Evolutionary conservation across 1,139 yeast species (phyloP), one percentile per base, ranked within the genome.

Genomic region (Zygosaccharomyces sapae): DNA sequence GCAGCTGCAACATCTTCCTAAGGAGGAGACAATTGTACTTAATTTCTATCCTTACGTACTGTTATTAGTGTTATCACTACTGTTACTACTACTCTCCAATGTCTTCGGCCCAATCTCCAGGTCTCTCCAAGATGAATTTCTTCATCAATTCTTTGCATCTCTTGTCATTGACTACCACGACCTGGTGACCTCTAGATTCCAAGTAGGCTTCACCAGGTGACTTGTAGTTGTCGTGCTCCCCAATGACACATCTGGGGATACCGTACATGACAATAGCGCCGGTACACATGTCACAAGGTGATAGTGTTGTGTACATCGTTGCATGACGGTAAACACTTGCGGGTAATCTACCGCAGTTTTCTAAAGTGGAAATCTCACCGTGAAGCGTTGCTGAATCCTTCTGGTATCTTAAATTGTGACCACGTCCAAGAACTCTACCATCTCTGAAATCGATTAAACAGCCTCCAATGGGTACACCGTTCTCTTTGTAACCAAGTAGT

Each of bases 211-310:
- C 97, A 38, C 79, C 81, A 5, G 77, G 83, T 10, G 97, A 96
- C 37, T 75, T 56, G 58, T 85, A 90, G 22, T 84, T 89, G 44
- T 70, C 78, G 66, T 88, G 88, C 67, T 90, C 97, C 18, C 96
- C 97, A 67, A 88, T 62, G 0, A 90, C 97, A 33, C 88, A 85
- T 55, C 97, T 74, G 57, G 82, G 81, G 55, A 90, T 76, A 33
- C 96, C 96, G 68, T 89, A 90, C 74, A 90, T 73, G 47, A 90
- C 63, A 56, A 94, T 86, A 12, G 96, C 95, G 16, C 97, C 97
- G 5, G 95, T 79, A 63, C 97, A 90, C 97, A 90, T 90, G 56
- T 82, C 75, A 66, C 97, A 90, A 2, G 97, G 97, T 5, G 96
- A 86, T 55, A 90, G 72, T 0, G 97, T 86, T 38, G 97, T 88